phyloP scores from a whole-genome alignment of 176 grass and related monocot genomes.

The Triticum monococcum region DNA sequence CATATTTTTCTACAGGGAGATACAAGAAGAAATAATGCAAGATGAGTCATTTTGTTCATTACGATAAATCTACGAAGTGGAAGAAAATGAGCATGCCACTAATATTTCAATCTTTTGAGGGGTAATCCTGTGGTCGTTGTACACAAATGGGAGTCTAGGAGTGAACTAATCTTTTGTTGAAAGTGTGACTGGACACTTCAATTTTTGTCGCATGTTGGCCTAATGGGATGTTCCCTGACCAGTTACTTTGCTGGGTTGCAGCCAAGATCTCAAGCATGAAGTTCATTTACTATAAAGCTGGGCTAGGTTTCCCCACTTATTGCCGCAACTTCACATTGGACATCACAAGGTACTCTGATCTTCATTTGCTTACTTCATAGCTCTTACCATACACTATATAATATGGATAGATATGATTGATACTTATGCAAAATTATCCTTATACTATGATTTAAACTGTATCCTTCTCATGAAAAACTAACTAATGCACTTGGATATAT shows the following conservation, averaged over 20 bases:
- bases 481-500: too few species aligned
- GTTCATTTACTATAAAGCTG: constrained; percentile 91
- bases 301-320: constrained; percentile 50
- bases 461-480: background rate
- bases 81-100: too few species aligned
- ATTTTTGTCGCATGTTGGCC: too few species aligned
- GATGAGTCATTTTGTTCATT: too few species aligned
- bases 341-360: constrained; percentile 72
- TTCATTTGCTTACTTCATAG: background rate
- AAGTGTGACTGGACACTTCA: too few species aligned
- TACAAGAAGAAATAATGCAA: too few species aligned
- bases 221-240: constrained; percentile 2
- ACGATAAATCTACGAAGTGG: too few species aligned
- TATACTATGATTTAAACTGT: background rate
- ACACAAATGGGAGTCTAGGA: too few species aligned
- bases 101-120: too few species aligned
- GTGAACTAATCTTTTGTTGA: background rate
- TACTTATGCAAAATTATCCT: background rate
- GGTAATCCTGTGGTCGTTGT: background rate
- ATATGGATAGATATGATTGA: background rate
- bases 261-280: constrained; percentile 96
- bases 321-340: constrained; percentile 78
- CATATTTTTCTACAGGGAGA: too few species aligned
- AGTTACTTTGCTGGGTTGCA: constrained; percentile 29
- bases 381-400: background rate